Percentiles rank a stretch among this genome's conserved stretches.
Evolutionary conservation across 345 rosid species (phyloP).

Genomic region (Heritiera littoralis): DNA sequence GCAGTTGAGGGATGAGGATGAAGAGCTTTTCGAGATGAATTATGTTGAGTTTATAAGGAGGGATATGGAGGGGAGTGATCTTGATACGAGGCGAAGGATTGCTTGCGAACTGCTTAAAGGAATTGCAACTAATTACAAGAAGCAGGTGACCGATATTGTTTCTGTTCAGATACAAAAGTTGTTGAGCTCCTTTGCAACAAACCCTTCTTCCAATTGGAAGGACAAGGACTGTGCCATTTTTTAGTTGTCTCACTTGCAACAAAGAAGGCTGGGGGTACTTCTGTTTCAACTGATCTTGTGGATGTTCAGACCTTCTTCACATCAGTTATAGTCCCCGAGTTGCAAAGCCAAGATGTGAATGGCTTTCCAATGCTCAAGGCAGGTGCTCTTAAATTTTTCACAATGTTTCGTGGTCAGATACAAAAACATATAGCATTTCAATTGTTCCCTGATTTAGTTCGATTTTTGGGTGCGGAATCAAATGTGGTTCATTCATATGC

Average conservation of each 20-base stretch:
- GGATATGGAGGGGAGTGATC: conserved; percentile 99
- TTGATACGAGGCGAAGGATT: conserved; percentile 94
- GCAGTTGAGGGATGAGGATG: conserved; percentile 88
- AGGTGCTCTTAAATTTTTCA: conserved; percentile 86
- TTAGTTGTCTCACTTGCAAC: conserved; percentile 88
- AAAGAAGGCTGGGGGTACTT: conserved; percentile 76
- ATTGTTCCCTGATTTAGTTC: conserved; percentile 67
- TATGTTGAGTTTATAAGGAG: conserved; percentile 92
- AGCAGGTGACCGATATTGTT: conserved; percentile 60
- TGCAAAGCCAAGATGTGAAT: conserved; percentile 74
- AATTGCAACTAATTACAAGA: conserved; percentile 78
- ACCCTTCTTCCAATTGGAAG: conserved; percentile 85
- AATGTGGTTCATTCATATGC: conserved; percentile 97
- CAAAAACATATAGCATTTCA: conserved; percentile 66
- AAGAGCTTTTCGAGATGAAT: conserved; percentile 95
- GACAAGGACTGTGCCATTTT: conserved; percentile 95
- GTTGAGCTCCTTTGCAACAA: conserved; percentile 55
- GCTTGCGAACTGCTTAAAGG: conserved; percentile 97
- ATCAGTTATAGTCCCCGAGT: conserved; percentile 75
- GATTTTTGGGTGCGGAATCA: conserved; percentile 76
- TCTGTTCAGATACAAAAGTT: conserved; percentile 78
- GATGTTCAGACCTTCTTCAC: conserved; percentile 80
- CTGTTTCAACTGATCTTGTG: conserved; percentile 81
- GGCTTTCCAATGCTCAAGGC: conserved; percentile 91
- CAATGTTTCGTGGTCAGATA: conserved; percentile 72